phyloP scores from a whole-genome alignment of 345 rosid species.

The Psidium guajava region DNA sequence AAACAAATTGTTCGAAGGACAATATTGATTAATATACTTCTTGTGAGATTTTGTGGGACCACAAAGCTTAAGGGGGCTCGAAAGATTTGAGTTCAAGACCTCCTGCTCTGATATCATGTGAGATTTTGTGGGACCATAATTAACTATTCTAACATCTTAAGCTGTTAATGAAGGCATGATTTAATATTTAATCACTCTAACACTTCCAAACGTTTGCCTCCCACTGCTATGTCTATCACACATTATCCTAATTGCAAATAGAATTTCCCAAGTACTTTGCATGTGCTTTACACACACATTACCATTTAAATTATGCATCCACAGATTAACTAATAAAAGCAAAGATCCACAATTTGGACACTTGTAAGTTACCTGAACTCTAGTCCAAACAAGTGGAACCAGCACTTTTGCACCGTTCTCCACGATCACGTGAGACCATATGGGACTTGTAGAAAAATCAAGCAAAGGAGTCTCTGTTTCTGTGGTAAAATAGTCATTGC shows the following conservation, averaged over 20 bases:
- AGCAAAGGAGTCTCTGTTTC: conserved; percentile 95
- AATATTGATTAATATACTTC: neutral
- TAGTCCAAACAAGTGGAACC: conserved; percentile 92
- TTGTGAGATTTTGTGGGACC: too few species aligned
- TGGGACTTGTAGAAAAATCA: conserved; percentile 70
- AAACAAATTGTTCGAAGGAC: neutral
- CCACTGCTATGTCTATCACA: neutral
- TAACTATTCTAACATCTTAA: too few species aligned
- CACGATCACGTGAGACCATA: conserved; percentile 88
- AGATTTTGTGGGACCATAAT: too few species aligned
- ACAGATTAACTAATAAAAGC: neutral
- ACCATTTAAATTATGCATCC: neutral
- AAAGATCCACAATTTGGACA: neutral
- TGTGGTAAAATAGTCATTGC: conserved; percentile 73
- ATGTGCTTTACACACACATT: neutral
- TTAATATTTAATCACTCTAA: too few species aligned
- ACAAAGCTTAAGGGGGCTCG: too few species aligned
- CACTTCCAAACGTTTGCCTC: neutral
- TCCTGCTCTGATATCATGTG: too few species aligned
- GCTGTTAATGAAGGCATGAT: too few species aligned
- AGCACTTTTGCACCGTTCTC: conserved; percentile 88
- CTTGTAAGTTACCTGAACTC: conserved; percentile 63
- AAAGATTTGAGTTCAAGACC: too few species aligned
- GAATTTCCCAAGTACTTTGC: neutral
- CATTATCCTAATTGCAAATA: neutral